Evolutionary conservation across 768 basidiomycete genomes (phyloP).

Genomic region (Suillus spraguei): DNA sequence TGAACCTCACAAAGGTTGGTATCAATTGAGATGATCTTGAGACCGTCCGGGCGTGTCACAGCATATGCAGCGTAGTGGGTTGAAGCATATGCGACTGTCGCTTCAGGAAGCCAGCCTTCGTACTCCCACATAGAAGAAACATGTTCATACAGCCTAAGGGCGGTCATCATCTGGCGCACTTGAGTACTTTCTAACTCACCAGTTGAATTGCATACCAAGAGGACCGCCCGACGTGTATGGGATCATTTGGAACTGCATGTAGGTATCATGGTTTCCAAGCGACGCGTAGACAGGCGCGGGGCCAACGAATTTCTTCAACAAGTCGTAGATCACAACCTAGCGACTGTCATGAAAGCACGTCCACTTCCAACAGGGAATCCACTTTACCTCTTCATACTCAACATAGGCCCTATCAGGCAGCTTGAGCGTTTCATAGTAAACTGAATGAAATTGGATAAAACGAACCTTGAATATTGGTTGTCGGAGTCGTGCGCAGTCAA

Average conservation of each 20-base stretch:
- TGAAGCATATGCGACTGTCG: conserved; percentile 39
- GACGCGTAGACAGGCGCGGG: conserved; percentile 69
- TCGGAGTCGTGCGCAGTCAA: conserved; percentile 72
- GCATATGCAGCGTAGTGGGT: conserved; percentile 52
- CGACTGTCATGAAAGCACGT: conserved; percentile 4
- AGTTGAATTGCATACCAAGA: conserved; percentile 42
- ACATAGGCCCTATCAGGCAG: conserved; percentile 49
- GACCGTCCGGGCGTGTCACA: conserved; percentile 44
- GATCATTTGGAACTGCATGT: conserved; percentile 42
- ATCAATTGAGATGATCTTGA: conserved; percentile 53
- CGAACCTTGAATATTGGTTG: conserved; percentile 61
- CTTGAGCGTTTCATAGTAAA: neutral
- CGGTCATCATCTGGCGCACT: neutral
- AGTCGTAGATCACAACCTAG: conserved; percentile 60
- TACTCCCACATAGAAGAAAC: conserved; percentile 47
- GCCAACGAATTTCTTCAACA: conserved; percentile 60
- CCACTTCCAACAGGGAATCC: neutral
- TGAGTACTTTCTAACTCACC: conserved; percentile 27
- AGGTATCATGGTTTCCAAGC: conserved; percentile 76
- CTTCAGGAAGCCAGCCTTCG: conserved; percentile 46
- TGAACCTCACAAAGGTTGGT: conserved; percentile 47
- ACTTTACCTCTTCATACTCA: conserved; percentile 56
- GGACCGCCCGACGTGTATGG: conserved; percentile 40
- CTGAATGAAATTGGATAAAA: neutral
- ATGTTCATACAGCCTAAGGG: conserved; percentile 50